Evolutionary conservation across 83 land plant genomes (phyloP), one percentile per base, ranked within the genome.

Genomic region (Picea mariana): DNA sequence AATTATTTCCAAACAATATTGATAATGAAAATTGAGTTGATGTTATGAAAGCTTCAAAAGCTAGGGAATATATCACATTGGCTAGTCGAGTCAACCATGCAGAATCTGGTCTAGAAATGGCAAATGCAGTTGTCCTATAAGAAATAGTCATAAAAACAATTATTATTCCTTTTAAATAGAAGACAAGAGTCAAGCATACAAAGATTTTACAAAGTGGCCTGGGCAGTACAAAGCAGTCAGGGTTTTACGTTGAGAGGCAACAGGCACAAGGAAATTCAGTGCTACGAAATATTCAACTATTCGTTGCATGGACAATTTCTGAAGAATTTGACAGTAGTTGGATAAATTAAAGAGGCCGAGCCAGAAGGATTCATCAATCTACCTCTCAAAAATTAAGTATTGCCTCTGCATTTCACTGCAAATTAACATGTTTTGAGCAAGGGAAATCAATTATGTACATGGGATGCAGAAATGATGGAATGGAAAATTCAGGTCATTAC

Each of bases 1-100:
- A 78, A 64, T 7, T 62, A 42, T 44, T 58, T 47, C 82, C 66
- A 12, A 55, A 59, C 40, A 67, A 31, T 44, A 55, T 82, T 75
- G 80, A 60, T 6, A 77, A 81, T 81, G 82, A 55, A 5, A 23
- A 67, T 12, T 81, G 82, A 76, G 58, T 78, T n/a, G 81, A 82
- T 77, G 80, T 44, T 18, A 82, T 82, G 84, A 82, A 62, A 62
- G 81, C 84, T 34, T 81, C 77, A 59, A 42, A 63, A 7, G 80
- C 18, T 15, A 58, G 59, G 23, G 55, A 47, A 16, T 26, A 65
- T 13, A 59, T 20, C 6, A 11, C 21, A 18, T 60, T 63, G 34
- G 79, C 67, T 26, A 64, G 62, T 31, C 63, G 64, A 38, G 44
- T 82, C 55, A 47, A 82, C 55, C 52, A 52, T 16, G 80, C 31